Base-by-base conservation (phyloP, 768 basidiomycete genomes). In the Phylloporus sp. region DNA sequence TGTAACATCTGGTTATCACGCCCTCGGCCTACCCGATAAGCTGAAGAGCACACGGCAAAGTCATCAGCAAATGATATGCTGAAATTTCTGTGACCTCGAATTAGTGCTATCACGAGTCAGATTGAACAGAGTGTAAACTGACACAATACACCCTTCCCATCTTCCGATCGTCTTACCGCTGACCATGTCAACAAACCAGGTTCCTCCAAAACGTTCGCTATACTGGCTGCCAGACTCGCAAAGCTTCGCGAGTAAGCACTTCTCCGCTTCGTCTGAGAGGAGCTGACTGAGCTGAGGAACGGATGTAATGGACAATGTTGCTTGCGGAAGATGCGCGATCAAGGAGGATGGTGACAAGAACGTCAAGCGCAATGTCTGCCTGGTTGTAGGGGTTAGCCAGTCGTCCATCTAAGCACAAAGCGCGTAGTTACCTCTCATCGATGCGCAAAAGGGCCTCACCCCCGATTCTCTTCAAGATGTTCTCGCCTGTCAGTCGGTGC, bases 61-160 rank as follows among this genome's bases (percentile, higher is more conserved):
- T 79, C 68, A 27, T 76, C 69, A 8, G 69, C 71, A 54, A 76
- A 84, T 0, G 69, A 67, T 27, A 87, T 71, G 13, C 71, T 75
- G 56, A 88, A 86, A 56, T 81, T 86, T 44, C 86, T 89, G 59
- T 2, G 18, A n/a, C 5, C 26, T 18, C 13, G 3, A 33, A 37
- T 61, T 9, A 50, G 56, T 6, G 53, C n/a, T 31, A n/a, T 28
- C 20, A 44, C 23, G 10, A 13, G 29, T 28, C 47, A 14, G 43
- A 10, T 13, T 11, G 17, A 32, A 9, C 7, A 38, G 23, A 29
- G 44, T 48, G 17, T 29, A 34, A 9, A 76, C 86, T 63, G 57
- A 89, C 88, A 89, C 52, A 17, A 83, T 80, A 52, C 78, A 81
- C 4, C 85, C 84, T 53, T 89, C 87, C 87, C 88, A 90, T 57